Percentiles rank a stretch among this genome's conserved stretches.
These are phyloP conservation scores for Pittosporum tobira DNA, from an alignment of 129 eudicot genomes.

Conservation along the genomic window DNA sequence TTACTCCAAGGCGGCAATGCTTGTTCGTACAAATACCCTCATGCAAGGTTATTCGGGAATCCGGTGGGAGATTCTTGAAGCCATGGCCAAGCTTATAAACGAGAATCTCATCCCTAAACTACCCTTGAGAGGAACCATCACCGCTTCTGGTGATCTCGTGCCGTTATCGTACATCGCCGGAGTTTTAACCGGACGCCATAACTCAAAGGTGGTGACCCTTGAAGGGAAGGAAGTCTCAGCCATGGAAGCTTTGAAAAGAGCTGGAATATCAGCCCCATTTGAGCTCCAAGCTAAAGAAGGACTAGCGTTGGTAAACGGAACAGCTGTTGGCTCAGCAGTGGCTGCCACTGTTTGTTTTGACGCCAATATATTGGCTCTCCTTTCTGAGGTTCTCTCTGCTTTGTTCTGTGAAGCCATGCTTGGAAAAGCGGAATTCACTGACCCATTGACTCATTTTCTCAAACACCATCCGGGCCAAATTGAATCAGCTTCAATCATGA, in stretches of 20 bases:
- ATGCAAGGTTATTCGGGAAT: conserved; percentile 10
- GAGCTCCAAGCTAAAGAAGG: conserved; percentile 17
- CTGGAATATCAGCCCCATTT: conserved; percentile 6
- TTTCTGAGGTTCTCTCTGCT: conserved; percentile 8
- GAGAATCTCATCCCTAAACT: conserved; percentile 21
- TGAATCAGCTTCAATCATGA: conserved; percentile 10
- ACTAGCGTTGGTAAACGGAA: conserved; percentile 8
- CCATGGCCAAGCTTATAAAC: conserved; percentile 4
- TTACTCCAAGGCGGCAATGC: conserved; percentile 10
- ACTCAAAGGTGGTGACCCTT: conserved; percentile 1
- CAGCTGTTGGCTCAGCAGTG: conserved; percentile 13
- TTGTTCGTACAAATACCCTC: conserved; percentile 8
- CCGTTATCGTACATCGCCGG: conserved; percentile 43
- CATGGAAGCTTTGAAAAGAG: conserved; percentile 2
- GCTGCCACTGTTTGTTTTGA: conserved; percentile 14
- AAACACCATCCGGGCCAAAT: conserved; percentile 14
- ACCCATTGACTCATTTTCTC: conserved; percentile 10
- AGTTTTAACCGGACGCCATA: conserved; percentile 13
- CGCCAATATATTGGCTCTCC: not conserved
- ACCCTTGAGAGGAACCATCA: conserved; percentile 38
- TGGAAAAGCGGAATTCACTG: conserved; percentile 11
- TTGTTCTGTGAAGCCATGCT: conserved; percentile 14
- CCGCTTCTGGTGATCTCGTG: conserved; percentile 43
- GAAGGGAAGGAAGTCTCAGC: conserved; percentile 7
- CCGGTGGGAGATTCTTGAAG: conserved; percentile 7